phyloP scores from a whole-genome alignment of 176 grass and related monocot species.

The Musa troglodytarum region DNA sequence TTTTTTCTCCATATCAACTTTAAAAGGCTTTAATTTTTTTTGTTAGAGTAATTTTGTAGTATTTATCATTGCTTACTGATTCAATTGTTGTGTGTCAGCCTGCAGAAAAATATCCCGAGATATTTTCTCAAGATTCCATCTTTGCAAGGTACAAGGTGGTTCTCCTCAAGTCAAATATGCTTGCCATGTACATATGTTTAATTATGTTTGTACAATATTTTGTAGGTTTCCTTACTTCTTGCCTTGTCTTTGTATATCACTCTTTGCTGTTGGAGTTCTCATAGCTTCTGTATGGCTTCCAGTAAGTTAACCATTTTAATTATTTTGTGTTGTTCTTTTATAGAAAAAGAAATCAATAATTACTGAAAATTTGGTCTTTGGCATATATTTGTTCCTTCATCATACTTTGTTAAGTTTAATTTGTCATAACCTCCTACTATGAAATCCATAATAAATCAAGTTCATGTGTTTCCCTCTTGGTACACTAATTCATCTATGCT shows the following conservation, averaged over 20 bases:
- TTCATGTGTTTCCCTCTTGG: background rate
- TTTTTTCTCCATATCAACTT: background rate
- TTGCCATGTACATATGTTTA: constrained; percentile 4
- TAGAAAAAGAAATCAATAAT: no score
- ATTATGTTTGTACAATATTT: background rate
- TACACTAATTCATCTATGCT: no score
- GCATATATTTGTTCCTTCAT: no score
- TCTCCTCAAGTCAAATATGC: background rate
- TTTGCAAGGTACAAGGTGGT: constrained; percentile 39
- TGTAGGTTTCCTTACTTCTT: constrained; percentile 81
- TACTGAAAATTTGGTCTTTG: no score
- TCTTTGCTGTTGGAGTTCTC: constrained; percentile 38
- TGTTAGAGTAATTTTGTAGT: no score
- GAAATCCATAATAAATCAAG: background rate
- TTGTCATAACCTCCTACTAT: constrained; percentile 4
- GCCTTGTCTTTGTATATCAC: constrained; percentile 51
- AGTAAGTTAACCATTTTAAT: constrained; percentile 26
- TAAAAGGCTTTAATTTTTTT: background rate
- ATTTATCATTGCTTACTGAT: constrained; percentile 1
- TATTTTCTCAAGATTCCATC: constrained; percentile 38
- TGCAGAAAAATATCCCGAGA: constrained; percentile 56
- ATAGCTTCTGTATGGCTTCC: constrained; percentile 66
- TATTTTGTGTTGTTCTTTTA: no score
- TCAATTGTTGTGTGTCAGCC: constrained; percentile 27
- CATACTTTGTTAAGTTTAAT: no score